Conservation (phyloP, 768 basidiomycete genomes). For the Cyathus striatus region DNA sequence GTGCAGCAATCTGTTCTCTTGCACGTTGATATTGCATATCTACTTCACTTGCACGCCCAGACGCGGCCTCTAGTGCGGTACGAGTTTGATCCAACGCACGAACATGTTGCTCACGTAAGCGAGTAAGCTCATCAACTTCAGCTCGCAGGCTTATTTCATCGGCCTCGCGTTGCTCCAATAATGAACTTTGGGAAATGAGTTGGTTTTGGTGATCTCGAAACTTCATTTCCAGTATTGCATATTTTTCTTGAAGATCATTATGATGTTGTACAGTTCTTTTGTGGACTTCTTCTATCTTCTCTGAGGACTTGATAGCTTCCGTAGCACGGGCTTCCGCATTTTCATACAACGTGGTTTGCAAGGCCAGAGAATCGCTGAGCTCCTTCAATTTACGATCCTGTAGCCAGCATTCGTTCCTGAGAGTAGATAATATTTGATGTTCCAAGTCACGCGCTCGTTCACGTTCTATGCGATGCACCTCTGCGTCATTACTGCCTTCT, state of each 20-base stretch:
- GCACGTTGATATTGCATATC: constrained; percentile 69
- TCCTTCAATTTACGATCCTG: constrained; percentile 72
- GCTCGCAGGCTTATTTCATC: constrained; percentile 61
- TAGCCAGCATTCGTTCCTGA: constrained; percentile 56
- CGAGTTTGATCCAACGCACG: constrained; percentile 85
- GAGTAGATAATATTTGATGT: constrained; percentile 52
- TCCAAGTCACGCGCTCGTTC: constrained; percentile 77
- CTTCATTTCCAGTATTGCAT: constrained; percentile 53
- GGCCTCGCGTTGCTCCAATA: constrained; percentile 73
- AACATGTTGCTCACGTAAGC: constrained; percentile 78
- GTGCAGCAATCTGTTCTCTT: constrained; percentile 57
- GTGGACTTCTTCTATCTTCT: constrained; percentile 66
- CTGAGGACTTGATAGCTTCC: constrained; percentile 74
- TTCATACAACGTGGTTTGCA: constrained; percentile 73
- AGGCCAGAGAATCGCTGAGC: constrained; percentile 63
- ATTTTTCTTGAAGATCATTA: constrained; percentile 62
- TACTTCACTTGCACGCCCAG: constrained; percentile 73
- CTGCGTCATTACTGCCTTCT: constrained; percentile 63
- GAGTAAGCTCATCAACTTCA: constrained; percentile 67
- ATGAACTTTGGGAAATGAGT: constrained; percentile 66
- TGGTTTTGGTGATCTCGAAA: constrained; percentile 76
- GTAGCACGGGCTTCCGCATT: constrained; percentile 75
- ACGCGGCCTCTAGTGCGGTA: constrained; percentile 68
- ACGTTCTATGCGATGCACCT: constrained; percentile 67
- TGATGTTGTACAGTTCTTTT: constrained; percentile 59